phyloP scores from a whole-genome alignment of 768 basidiomycete genomes.

The Ramaria sp. region DNA sequence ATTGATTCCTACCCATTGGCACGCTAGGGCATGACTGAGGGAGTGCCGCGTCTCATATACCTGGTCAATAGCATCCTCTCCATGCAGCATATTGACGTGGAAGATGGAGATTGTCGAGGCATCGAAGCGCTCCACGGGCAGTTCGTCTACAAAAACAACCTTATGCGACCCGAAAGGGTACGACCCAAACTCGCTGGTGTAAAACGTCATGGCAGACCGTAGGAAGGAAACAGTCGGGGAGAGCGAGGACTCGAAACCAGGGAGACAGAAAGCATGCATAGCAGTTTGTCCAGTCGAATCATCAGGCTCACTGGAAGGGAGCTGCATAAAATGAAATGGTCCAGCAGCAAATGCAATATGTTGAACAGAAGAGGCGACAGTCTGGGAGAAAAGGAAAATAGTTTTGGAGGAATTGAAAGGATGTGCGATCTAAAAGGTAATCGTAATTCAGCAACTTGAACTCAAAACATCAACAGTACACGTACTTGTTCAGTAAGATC shows the following conservation, averaged over 20 bases:
- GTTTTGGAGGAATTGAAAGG: conserved; percentile 90
- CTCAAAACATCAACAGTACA: conserved; percentile 5
- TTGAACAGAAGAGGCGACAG: conserved; percentile 84
- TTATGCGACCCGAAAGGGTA: conserved; percentile 96
- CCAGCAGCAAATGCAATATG: conserved; percentile 95
- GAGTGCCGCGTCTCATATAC: conserved; percentile 82
- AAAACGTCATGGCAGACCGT: conserved; percentile 87
- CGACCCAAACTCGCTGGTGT: conserved; percentile 83
- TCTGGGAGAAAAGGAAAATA: conserved; percentile 86
- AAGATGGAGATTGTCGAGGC: conserved; percentile 76
- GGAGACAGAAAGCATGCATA: conserved; percentile 89
- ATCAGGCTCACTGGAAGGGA: conserved; percentile 53
- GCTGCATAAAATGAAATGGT: conserved; percentile 73
- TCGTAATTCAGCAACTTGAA: conserved; percentile 5
- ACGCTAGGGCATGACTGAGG: conserved; percentile 80
- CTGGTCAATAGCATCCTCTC: conserved; percentile 86
- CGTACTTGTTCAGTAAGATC: conserved; percentile 88
- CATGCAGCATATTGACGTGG: conserved; percentile 73
- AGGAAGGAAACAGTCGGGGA: conserved; percentile 62
- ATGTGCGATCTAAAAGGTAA: conserved; percentile 65
- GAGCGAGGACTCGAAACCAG: conserved; percentile 72
- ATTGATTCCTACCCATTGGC: conserved; percentile 96
- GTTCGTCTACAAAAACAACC: conserved; percentile 85
- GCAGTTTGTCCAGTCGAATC: conserved; percentile 52
- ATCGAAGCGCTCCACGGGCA: conserved; percentile 74